Evolutionary conservation across 2,329 filamentous ascomycete genomes (phyloP).

Genomic region (Apiospora marii): DNA sequence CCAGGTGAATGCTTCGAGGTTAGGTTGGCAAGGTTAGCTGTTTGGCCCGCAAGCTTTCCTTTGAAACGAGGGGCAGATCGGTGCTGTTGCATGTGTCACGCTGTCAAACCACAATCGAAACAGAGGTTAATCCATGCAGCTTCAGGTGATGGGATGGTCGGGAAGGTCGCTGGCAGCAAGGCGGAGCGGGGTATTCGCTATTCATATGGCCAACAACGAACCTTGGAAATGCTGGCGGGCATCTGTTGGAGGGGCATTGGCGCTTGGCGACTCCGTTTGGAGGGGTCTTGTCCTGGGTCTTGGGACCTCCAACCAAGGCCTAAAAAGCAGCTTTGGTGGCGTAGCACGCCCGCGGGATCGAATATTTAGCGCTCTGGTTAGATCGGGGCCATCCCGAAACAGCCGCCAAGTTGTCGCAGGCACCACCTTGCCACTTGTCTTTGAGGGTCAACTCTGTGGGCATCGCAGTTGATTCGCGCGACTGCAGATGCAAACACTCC

Average conservation of each 20-base stretch:
- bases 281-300: background rate
- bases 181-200: constrained; percentile 1
- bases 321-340: background rate
- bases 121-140: constrained; percentile 3
- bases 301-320: background rate
- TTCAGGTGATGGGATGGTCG: constrained; percentile 3
- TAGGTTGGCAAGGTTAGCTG: background rate
- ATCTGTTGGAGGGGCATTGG: background rate
- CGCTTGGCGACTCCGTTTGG: constrained; percentile 3
- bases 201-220: background rate
- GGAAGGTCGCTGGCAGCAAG: background rate
- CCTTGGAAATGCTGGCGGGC: background rate
- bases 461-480: constrained; percentile 5
- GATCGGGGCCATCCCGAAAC: constrained; percentile 4
- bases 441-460: background rate
- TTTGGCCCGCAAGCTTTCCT: constrained; percentile 10
- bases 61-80: constrained; percentile 20
- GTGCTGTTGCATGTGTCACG: constrained; percentile 12
- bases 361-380: background rate
- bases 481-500: background rate
- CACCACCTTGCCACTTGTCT: background rate
- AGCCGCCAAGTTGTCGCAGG: background rate
- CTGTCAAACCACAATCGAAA: constrained; percentile 18
- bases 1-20: constrained; percentile 1
- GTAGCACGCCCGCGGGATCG: constrained; percentile 12